Conservation (phyloP, 306 rosid genomes). For the Trichosanthes cucumerina region DNA sequence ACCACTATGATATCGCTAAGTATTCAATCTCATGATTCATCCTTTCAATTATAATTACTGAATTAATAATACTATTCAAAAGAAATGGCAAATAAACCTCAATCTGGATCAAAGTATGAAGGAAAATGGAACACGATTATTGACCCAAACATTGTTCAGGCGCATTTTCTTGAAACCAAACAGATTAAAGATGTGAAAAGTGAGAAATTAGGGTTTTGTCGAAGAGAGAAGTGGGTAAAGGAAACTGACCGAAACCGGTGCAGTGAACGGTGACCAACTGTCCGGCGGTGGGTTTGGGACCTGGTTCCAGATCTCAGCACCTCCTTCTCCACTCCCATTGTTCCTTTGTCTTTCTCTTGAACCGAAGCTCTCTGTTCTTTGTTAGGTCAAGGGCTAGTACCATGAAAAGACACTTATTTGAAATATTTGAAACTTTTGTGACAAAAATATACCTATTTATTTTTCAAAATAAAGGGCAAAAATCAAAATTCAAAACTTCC, state of each 20-base stretch:
- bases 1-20: background rate
- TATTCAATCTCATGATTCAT: background rate
- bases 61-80: background rate
- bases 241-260: constrained; percentile 69
- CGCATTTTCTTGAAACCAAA: background rate
- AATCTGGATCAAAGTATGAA: background rate
- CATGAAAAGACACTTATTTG: too few relatives aligned
- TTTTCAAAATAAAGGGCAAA: too few relatives aligned
- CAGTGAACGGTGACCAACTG: constrained; percentile 90
- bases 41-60: background rate
- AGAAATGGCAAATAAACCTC: background rate
- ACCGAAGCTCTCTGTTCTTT: background rate
- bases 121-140: background rate
- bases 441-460: too few relatives aligned
- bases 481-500: too few relatives aligned
- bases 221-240: background rate
- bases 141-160: background rate
- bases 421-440: too few relatives aligned
- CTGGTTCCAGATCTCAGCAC: constrained; percentile 57
- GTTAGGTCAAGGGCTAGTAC: background rate
- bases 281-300: constrained; percentile 65
- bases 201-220: background rate
- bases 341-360: background rate
- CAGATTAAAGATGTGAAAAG: background rate
- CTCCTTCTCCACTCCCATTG: constrained; percentile 88